A percentile compares a stretch with the other conserved stretches of the same genome.
Conservation (phyloP, 1,139 yeast genomes). For the Yamadazyma diddensiae region DNA sequence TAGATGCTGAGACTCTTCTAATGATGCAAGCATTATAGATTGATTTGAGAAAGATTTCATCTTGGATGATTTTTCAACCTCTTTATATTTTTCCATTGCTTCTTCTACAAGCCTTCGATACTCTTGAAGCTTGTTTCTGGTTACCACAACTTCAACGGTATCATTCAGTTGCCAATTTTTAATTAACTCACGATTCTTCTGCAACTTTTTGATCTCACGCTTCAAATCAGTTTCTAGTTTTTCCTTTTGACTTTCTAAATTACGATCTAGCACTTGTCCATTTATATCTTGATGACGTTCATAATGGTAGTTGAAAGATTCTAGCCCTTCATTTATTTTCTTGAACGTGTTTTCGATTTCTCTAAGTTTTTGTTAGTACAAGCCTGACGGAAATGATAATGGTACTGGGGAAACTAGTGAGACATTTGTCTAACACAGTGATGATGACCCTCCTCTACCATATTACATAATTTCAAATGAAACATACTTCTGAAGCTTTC, state of each 20-base stretch:
- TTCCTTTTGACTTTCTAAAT: slow-evolving; percentile 91
- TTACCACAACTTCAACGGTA: slow-evolving; percentile 41
- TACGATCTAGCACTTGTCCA: slow-evolving; percentile 49
- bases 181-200: slow-evolving; percentile 91
- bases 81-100: slow-evolving; percentile 49
- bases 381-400: background rate
- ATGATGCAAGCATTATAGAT: slow-evolving; percentile 44
- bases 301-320: slow-evolving; percentile 59
- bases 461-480: background rate
- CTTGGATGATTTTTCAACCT: slow-evolving; percentile 44
- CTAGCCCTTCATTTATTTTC: slow-evolving; percentile 91
- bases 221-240: slow-evolving; percentile 90
- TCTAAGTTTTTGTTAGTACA: slow-evolving; percentile 22
- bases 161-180: slow-evolving; percentile 76
- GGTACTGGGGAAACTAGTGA: too few relatives aligned
- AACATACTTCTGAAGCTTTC: slow-evolving; percentile 50
- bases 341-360: slow-evolving; percentile 96
- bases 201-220: slow-evolving; percentile 93
- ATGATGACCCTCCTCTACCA: background rate
- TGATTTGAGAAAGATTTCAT: slow-evolving; percentile 48
- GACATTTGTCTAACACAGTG: background rate
- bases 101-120: slow-evolving; percentile 44
- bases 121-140: slow-evolving; percentile 37
- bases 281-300: slow-evolving; percentile 43
- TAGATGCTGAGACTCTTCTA: slow-evolving; percentile 31